Evolutionary conservation across 768 basidiomycete genomes (phyloP).

Genomic region (Mrakia gelida): DNA sequence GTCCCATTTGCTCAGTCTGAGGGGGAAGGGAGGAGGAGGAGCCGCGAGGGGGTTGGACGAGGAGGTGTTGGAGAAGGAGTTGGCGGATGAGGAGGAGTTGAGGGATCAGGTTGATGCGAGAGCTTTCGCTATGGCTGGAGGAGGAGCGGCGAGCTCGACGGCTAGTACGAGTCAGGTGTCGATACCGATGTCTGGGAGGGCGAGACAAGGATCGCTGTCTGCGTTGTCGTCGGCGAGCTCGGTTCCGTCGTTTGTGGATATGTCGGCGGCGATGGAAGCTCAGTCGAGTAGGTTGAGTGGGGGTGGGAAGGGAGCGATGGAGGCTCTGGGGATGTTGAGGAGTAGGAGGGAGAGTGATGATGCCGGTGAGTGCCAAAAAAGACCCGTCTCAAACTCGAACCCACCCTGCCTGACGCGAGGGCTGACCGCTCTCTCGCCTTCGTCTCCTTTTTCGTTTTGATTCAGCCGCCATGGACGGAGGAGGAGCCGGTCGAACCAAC

Average conservation of each 20-base stretch:
- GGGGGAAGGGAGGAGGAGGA: constrained; percentile 30
- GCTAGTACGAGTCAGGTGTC: neutral
- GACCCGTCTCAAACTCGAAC: neutral
- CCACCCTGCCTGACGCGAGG: too few species aligned
- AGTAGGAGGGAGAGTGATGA: constrained; percentile 24
- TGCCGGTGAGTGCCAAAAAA: constrained; percentile 2
- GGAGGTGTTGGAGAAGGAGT: constrained; percentile 37
- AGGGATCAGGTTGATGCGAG: constrained; percentile 16
- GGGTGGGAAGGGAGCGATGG: neutral
- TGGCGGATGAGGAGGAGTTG: constrained; percentile 30
- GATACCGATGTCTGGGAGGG: neutral
- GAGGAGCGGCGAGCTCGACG: neutral
- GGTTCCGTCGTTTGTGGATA: neutral
- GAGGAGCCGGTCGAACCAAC: constrained; percentile 11
- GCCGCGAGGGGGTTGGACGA: constrained; percentile 40
- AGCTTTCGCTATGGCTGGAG: neutral
- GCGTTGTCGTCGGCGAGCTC: constrained; percentile 2
- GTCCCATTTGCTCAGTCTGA: constrained; percentile 21
- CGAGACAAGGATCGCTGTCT: neutral
- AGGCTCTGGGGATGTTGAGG: constrained; percentile 10
- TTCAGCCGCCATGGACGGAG: constrained; percentile 1
- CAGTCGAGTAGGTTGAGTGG: constrained; percentile 11
- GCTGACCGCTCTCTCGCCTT: neutral
- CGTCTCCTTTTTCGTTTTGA: neutral
- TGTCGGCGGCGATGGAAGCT: constrained; percentile 6